Base-by-base conservation (phyloP, 257 asterid species). In the Galeopsis tetrahit region DNA sequence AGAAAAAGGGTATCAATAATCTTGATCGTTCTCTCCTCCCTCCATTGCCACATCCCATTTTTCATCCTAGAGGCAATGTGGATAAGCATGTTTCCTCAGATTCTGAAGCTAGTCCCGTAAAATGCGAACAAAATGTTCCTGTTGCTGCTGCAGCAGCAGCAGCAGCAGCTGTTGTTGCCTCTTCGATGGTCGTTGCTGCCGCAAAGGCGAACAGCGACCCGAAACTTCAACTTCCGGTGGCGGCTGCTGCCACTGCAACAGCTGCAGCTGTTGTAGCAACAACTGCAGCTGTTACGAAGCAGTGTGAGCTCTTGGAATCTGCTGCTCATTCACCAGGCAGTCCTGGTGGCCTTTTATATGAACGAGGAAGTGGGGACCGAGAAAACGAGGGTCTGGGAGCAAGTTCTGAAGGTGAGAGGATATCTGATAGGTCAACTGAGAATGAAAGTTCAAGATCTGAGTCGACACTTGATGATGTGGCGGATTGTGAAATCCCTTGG, bases 231-330 rank as follows among this genome's bases (percentile, higher is more conserved):
- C 91, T 94, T 75, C 98, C 98, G 15, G 89, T 91, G 51, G 90
- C 92, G 42, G 96, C 98, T 66, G 97, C 97, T 55, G 97, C 96
- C 60, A 87, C 96, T 1, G 98, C 96, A 35, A 90, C 97, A 36
- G 95, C 97, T 51, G 98, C 97, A 55, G 97, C 95, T 68, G 98
- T 93, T 21, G 95, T 86, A 32, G 96, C 97, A 75, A 88, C 96
- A 2, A 85, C 90, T 63, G 96, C 91, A 39, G 91, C 88, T 10
- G 96, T 88, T 58, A 84, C 80, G 72, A 87, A 87, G 92, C 98
- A 86, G 82, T 83, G 81, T 28, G 95, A 85, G 73, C 78, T 65
- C 66, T 77, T 86, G 82, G 97, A 85, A 70, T 78, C 78, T 58
- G 66, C 77, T 61, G 76, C 71, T 67, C 82, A 75, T 76, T 86